Evolutionary conservation across 2,329 filamentous ascomycete genomes (phyloP).

Genomic region (Samsoniella hepiali): DNA sequence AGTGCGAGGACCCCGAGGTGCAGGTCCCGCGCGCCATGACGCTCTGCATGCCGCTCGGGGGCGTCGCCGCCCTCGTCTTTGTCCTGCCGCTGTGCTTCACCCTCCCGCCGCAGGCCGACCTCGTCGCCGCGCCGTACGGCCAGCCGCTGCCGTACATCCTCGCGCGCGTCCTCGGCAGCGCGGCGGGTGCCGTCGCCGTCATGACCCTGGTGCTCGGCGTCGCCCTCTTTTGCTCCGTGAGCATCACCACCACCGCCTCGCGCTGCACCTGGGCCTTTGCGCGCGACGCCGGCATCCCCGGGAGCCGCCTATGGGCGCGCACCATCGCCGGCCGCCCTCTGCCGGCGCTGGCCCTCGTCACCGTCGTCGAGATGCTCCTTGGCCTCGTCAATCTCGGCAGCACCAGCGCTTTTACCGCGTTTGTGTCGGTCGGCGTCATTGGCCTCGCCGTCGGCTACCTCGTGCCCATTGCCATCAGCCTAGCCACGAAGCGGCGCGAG

Average conservation of each 20-base stretch:
- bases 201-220: slow-evolving; percentile 53
- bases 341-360: slow-evolving; percentile 54
- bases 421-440: slow-evolving; percentile 50
- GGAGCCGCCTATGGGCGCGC: slow-evolving; percentile 47
- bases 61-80: slow-evolving; percentile 53
- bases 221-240: slow-evolving; percentile 56
- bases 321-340: slow-evolving; percentile 53
- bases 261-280: slow-evolving; percentile 60
- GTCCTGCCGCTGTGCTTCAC: slow-evolving; percentile 39
- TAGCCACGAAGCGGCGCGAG: slow-evolving; percentile 44
- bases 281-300: slow-evolving; percentile 54
- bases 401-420: slow-evolving; percentile 16
- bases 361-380: slow-evolving; percentile 51
- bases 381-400: slow-evolving; percentile 54
- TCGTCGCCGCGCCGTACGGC: slow-evolving; percentile 45
- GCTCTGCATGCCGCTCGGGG: slow-evolving; percentile 50
- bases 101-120: slow-evolving; percentile 38
- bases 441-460: slow-evolving; percentile 53
- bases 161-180: slow-evolving; percentile 46
- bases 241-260: slow-evolving; percentile 57
- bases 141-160: slow-evolving; percentile 56
- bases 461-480: slow-evolving; percentile 52
- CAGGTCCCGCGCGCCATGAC: slow-evolving; percentile 52
- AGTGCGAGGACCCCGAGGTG: slow-evolving; percentile 49
- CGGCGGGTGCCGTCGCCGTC: slow-evolving; percentile 49